These are phyloP conservation scores for Podaxis pistillaris DNA, from an alignment of 768 basidiomycete genomes.

Conservation along the genomic window DNA sequence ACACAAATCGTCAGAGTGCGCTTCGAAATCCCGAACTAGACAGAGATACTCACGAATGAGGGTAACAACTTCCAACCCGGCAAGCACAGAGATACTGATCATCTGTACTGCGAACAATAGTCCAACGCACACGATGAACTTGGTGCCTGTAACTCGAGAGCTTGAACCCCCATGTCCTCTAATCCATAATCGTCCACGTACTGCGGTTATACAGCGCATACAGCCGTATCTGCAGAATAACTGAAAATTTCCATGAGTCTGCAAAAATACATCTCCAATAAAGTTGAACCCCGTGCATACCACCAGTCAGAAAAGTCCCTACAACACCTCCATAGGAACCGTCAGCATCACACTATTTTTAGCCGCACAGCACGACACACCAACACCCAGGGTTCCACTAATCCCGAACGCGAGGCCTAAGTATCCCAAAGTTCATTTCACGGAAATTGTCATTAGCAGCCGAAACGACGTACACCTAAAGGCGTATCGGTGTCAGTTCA, in stretches of 20 bases:
- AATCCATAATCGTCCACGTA: background rate
- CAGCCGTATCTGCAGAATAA: conserved; percentile 4
- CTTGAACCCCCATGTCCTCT: background rate
- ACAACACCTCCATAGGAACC: conserved; percentile 6
- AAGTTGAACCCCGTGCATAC: background rate
- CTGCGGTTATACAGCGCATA: conserved; percentile 4
- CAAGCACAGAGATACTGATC: conserved; percentile 1
- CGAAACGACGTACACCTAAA: background rate
- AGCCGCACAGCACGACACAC: background rate
- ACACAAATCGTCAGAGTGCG: background rate
- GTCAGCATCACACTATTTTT: background rate
- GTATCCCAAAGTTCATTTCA: background rate
- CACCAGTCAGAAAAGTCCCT: conserved; percentile 1
- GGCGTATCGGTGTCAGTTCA: background rate
- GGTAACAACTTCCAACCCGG: background rate
- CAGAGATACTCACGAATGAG: background rate
- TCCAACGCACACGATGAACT: background rate
- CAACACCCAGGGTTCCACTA: conserved; percentile 3
- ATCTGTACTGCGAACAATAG: background rate
- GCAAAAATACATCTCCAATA: background rate
- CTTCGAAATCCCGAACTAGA: background rate
- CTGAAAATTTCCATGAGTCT: background rate
- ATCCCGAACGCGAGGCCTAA: background rate
- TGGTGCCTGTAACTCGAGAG: background rate
- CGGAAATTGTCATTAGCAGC: background rate